Conservation (phyloP, 306 rosid species). For the Cucurbita pepo region DNA sequence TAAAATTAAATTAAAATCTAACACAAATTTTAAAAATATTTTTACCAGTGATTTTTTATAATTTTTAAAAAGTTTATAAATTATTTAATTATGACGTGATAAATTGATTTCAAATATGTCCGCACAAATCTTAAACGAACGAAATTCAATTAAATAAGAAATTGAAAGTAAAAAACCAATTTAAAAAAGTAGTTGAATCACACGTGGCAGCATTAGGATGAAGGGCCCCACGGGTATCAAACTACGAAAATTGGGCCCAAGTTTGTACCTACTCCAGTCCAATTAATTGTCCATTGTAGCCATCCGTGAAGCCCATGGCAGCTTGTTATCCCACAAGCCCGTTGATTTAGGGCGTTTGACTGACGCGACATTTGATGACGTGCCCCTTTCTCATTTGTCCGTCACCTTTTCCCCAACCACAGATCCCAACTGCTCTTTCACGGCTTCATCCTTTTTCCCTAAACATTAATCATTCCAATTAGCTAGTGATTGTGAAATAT, state of each 20-base stretch:
- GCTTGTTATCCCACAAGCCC: not conserved
- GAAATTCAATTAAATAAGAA: no score
- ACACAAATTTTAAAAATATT: no score
- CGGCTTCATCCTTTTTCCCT: not conserved
- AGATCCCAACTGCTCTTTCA: not conserved
- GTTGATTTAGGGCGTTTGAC: not conserved
- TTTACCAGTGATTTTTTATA: no score
- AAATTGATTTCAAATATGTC: no score
- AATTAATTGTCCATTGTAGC: not conserved
- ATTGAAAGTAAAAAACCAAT: no score
- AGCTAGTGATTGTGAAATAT: no score
- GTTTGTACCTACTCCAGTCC: not conserved
- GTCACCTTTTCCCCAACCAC: not conserved
- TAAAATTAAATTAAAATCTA: no score
- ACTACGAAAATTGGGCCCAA: not conserved
- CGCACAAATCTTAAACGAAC: no score
- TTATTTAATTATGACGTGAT: no score
- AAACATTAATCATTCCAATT: not conserved
- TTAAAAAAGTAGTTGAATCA: not conserved
- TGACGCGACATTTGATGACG: not conserved
- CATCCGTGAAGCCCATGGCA: slow-evolving; percentile 2
- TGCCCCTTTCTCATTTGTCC: not conserved
- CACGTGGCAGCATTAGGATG: not conserved
- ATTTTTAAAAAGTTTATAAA: no score
- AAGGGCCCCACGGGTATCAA: not conserved